A percentile compares a stretch with the other conserved stretches of the same genome.
Evolutionary conservation across 1,284 basidiomycete genomes (phyloP).

Genomic region (Microbotryum scabiosae): DNA sequence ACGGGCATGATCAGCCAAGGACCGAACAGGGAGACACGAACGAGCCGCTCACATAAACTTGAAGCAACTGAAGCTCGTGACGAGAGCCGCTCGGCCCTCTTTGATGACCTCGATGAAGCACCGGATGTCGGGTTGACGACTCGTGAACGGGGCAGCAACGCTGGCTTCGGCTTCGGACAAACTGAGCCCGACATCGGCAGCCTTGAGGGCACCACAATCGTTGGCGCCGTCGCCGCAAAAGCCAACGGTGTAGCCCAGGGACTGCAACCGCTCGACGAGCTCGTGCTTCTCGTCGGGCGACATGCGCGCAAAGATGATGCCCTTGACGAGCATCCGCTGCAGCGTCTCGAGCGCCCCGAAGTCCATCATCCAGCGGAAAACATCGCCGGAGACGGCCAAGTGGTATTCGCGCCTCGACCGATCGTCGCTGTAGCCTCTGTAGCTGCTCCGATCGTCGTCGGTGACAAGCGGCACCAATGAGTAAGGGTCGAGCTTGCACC

Average conservation of each 20-base stretch:
- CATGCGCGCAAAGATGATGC: slow-evolving; percentile 96
- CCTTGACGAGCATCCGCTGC: slow-evolving; percentile 95
- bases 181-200: slow-evolving; percentile 94
- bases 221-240: slow-evolving; percentile 99
- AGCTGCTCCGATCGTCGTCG: slow-evolving; percentile 38
- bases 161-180: slow-evolving; percentile 96
- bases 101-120: slow-evolving; percentile 90
- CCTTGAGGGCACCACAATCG: slow-evolving; percentile 96
- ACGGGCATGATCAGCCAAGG: background rate
- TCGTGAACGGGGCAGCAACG: slow-evolving; percentile 98
- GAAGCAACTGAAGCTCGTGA: slow-evolving; percentile 98
- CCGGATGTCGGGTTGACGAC: slow-evolving; percentile 84
- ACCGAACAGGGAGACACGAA: background rate
- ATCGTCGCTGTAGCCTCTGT: slow-evolving; percentile 30
- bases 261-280: slow-evolving; percentile 86
- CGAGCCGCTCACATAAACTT: slow-evolving; percentile 76
- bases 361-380: slow-evolving; percentile 98
- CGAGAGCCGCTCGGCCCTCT: slow-evolving; percentile 88
- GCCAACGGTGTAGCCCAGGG: slow-evolving; percentile 86
- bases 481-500: slow-evolving; percentile 77
- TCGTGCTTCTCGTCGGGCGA: slow-evolving; percentile 99
- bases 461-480: slow-evolving; percentile 62
- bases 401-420: slow-evolving; percentile 65
- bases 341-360: slow-evolving; percentile 87
- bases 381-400: slow-evolving; percentile 88